phyloP scores from a whole-genome alignment of 2,329 filamentous ascomycete genomes.

The Botrytis sinoallii region DNA sequence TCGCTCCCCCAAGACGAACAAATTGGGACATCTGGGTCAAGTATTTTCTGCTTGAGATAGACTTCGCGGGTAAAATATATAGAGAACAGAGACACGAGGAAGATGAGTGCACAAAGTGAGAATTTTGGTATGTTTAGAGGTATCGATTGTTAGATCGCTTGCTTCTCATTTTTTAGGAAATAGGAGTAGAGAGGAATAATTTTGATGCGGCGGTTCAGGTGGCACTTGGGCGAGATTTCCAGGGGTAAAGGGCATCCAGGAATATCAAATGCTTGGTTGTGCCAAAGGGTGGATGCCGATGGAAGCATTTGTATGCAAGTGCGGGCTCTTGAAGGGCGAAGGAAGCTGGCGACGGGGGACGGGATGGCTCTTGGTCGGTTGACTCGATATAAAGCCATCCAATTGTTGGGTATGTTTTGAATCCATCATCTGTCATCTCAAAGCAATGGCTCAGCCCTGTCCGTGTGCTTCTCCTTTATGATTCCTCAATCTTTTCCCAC shows the following conservation, averaged over 20 bases:
- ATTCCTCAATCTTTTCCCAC: slow-evolving; percentile 55
- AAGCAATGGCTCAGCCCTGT: too few relatives aligned
- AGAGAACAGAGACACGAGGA: background rate
- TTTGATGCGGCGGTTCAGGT: background rate
- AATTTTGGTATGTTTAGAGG: rapidly evolving
- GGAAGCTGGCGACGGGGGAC: too few relatives aligned
- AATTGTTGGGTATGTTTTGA: background rate
- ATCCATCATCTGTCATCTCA: background rate
- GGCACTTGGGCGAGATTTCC: background rate
- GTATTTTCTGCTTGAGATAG: background rate
- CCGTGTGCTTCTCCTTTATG: background rate
- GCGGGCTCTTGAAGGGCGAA: background rate
- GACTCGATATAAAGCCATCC: background rate
- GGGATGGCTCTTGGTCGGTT: background rate
- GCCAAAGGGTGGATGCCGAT: background rate
- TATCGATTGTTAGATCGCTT: background rate
- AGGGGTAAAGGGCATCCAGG: background rate
- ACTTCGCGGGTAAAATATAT: background rate
- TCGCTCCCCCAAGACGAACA: rapidly evolving
- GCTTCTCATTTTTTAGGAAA: background rate
- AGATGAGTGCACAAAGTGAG: too few relatives aligned
- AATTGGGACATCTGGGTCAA: rapidly evolving
- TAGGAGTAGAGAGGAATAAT: background rate
- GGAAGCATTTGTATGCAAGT: background rate
- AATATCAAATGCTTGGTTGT: background rate